Evolutionary conservation across 495 filamentous ascomycete species (phyloP).

Genomic region (Entonaema liquescens): DNA sequence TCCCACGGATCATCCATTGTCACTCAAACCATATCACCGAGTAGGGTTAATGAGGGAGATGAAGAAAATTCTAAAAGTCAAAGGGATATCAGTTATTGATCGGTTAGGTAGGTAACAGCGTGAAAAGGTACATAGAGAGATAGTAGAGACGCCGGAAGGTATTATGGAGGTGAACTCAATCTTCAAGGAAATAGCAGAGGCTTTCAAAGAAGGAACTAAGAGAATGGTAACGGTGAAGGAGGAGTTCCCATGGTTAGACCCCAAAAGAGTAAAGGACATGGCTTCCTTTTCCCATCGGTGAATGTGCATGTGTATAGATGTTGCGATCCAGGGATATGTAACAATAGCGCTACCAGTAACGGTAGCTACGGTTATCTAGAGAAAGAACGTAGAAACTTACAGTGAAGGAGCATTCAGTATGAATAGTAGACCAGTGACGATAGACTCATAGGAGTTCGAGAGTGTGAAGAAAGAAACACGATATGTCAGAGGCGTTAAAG

Average conservation of each 20-base stretch:
- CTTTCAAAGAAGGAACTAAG: neutral
- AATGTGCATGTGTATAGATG: neutral
- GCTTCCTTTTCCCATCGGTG: neutral
- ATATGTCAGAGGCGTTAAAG: neutral
- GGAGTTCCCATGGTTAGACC: neutral
- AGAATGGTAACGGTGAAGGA: neutral
- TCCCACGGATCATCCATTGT: slow-evolving; percentile 67
- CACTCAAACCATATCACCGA: slow-evolving; percentile 4
- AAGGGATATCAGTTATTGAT: neutral
- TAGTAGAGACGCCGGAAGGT: neutral
- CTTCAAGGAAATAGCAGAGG: neutral
- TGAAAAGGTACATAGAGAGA: neutral
- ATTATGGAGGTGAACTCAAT: neutral
- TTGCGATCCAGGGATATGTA: no score
- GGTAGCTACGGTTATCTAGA: no score
- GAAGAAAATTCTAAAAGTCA: neutral
- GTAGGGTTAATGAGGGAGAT: neutral
- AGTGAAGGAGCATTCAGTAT: neutral
- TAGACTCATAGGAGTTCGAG: neutral
- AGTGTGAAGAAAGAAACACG: neutral
- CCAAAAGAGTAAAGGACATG: neutral
- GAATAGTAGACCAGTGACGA: neutral
- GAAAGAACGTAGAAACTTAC: neutral
- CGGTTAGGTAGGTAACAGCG: neutral
- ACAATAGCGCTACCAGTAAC: no score